Percentiles rank a stretch among this genome's conserved stretches.
phyloP scores from a whole-genome alignment of 352 stramenopile species.

The Plasmopara halstedii region DNA sequence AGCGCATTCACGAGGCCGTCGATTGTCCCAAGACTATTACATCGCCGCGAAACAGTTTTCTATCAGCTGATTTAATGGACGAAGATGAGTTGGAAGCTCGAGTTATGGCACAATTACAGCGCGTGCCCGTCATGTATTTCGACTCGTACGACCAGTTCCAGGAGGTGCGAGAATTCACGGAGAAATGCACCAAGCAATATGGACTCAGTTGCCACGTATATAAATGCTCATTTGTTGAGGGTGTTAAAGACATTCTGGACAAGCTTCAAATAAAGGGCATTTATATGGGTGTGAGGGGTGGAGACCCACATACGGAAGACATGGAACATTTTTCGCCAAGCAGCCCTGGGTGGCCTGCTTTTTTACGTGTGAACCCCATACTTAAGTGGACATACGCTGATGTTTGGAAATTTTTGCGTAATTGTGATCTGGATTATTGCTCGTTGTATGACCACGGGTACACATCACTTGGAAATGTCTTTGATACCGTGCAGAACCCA shows the following conservation, averaged over 20 bases:
- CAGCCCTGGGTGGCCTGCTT: slow-evolving; percentile 89
- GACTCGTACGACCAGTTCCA: slow-evolving; percentile 93
- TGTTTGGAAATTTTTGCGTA: slow-evolving; percentile 90
- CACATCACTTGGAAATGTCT: slow-evolving; percentile 92
- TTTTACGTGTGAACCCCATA: slow-evolving; percentile 98
- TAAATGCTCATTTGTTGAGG: slow-evolving; percentile 88
- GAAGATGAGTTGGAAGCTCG: slow-evolving; percentile 44
- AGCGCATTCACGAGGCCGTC: slow-evolving; percentile 7
- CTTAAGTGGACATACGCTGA: slow-evolving; percentile 94
- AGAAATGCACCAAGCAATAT: slow-evolving; percentile 51
- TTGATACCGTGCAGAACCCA: slow-evolving; percentile 93
- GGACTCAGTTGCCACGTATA: slow-evolving; percentile 65
- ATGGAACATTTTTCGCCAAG: slow-evolving; percentile 83
- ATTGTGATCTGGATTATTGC: slow-evolving; percentile 86
- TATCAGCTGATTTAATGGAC: slow-evolving; percentile 38
- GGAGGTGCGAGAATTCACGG: slow-evolving; percentile 86
- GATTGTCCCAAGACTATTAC: slow-evolving; percentile 31
- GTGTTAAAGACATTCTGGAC: slow-evolving; percentile 87
- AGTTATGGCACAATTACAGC: slow-evolving; percentile 34
- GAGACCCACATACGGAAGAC: slow-evolving; percentile 90
- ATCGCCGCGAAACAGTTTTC: slow-evolving; percentile 50
- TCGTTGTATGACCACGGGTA: slow-evolving; percentile 88
- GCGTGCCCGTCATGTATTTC: slow-evolving; percentile 93
- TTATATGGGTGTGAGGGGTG: slow-evolving; percentile 85
- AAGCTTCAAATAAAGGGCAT: slow-evolving; percentile 83